Conservation (phyloP, 208 protist genomes). For the Strigomonas oncopelti region DNA sequence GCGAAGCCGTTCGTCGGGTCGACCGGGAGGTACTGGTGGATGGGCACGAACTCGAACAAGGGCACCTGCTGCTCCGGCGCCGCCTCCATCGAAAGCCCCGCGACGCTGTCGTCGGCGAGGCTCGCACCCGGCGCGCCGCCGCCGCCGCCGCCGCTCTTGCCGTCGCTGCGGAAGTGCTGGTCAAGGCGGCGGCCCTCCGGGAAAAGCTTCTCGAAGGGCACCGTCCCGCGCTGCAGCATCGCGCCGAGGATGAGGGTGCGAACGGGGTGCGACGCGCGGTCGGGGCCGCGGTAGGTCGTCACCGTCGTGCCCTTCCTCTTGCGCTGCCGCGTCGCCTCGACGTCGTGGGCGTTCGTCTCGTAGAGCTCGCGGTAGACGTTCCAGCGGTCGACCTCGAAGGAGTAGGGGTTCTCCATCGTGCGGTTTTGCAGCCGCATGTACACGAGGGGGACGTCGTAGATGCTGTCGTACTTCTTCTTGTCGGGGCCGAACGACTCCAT, state of each 20-base stretch:
- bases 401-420: conserved; percentile 50
- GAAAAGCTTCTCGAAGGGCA: conserved; percentile 36
- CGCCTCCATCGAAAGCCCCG: conserved; percentile 16
- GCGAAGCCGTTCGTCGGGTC: conserved; percentile 34
- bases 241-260: conserved; percentile 51
- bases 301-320: conserved; percentile 8
- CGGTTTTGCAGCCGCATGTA: conserved; percentile 79
- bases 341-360: conserved; percentile 8
- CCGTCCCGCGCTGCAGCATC: conserved; percentile 42
- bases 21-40: conserved; percentile 57
- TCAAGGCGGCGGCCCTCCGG: conserved; percentile 35
- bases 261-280: conserved; percentile 34
- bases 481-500: conserved; percentile 47
- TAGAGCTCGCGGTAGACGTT: conserved; percentile 35
- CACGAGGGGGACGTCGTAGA: conserved; percentile 64
- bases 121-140: conserved; percentile 9
- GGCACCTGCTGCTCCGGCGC: conserved; percentile 29
- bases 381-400: conserved; percentile 76
- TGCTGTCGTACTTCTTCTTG: conserved; percentile 17
- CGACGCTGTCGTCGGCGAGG: conserved; percentile 4
- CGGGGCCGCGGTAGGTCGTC: conserved; percentile 18
- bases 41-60: conserved; percentile 48
- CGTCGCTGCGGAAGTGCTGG: conserved; percentile 24
- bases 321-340: conserved; percentile 15
- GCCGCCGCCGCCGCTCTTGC: not conserved